A percentile compares a stretch with the other conserved stretches of the same genome.
Conservation (phyloP, 768 basidiomycete species). For the Naganishia onofrii region DNA sequence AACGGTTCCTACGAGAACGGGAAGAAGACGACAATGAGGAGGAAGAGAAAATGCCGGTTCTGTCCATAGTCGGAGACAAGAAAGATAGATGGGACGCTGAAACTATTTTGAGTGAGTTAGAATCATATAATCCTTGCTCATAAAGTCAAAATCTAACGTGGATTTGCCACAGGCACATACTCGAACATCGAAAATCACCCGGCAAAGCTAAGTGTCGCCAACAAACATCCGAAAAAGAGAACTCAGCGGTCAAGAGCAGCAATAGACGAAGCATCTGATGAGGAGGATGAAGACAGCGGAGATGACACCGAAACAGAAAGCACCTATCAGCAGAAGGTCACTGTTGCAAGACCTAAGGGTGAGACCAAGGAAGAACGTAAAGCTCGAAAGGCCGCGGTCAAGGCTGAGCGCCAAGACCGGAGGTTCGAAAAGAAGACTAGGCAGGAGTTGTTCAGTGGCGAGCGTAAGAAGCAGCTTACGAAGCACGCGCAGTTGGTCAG, state of each 20-base stretch:
- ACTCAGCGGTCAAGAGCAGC: neutral
- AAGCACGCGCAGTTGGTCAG: conserved; percentile 47
- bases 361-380: conserved; percentile 62
- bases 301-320: conserved; percentile 36
- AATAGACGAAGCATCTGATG: conserved; percentile 50
- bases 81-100: conserved; percentile 87
- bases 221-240: conserved; percentile 51
- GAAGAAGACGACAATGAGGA: conserved; percentile 53
- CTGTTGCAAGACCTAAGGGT: conserved; percentile 64
- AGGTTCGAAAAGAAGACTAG: conserved; percentile 56
- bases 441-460: conserved; percentile 54
- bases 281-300: conserved; percentile 35
- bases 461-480: conserved; percentile 53
- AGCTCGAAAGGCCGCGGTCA: conserved; percentile 55
- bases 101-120: conserved; percentile 80
- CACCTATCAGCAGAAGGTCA: conserved; percentile 31
- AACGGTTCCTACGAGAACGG: conserved; percentile 35
- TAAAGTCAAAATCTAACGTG: neutral
- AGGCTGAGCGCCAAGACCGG: conserved; percentile 54
- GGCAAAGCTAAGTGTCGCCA: conserved; percentile 64
- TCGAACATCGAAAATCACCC: conserved; percentile 99
- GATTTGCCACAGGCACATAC: conserved; percentile 68
- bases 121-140: neutral
- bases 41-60: conserved; percentile 56
- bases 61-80: conserved; percentile 59